These are phyloP conservation scores for Botryobasidium botryosum DNA, from an alignment of 768 basidiomycete species.

Conservation along the genomic window DNA sequence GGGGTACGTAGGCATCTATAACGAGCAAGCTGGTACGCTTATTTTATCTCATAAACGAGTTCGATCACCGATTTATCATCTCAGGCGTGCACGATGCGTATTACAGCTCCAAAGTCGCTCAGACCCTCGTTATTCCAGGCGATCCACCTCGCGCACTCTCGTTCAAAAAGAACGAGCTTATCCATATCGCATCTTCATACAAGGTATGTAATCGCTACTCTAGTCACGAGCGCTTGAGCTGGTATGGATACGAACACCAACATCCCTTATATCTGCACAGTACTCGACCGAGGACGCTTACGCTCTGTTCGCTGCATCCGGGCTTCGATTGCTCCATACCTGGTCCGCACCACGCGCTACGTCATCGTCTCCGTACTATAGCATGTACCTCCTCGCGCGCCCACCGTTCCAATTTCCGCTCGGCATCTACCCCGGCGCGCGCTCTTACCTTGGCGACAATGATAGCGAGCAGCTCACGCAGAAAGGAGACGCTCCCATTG, in stretches of 20 bases:
- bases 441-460: no score
- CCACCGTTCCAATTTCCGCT: conserved; percentile 65
- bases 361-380: no score
- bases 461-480: no score
- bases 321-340: no score
- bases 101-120: conserved; percentile 48
- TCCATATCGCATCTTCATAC: conserved; percentile 74
- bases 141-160: conserved; percentile 20
- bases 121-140: conserved; percentile 29
- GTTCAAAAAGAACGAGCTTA: conserved; percentile 54
- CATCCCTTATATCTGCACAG: no score
- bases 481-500: no score
- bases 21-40: conserved; percentile 22
- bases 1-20: conserved; percentile 50
- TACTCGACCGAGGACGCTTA: conserved; percentile 61
- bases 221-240: no score
- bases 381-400: conserved; percentile 81
- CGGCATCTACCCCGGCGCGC: no score
- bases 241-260: no score
- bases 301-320: conserved; percentile 49
- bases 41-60: no score
- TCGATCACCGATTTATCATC: background rate
- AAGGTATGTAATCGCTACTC: no score
- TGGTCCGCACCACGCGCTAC: no score
- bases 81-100: conserved; percentile 73